Evolutionary conservation across 305 asterid genomes (phyloP), one percentile per base, ranked within the genome.

Genomic region (Euphrasia arctica): DNA sequence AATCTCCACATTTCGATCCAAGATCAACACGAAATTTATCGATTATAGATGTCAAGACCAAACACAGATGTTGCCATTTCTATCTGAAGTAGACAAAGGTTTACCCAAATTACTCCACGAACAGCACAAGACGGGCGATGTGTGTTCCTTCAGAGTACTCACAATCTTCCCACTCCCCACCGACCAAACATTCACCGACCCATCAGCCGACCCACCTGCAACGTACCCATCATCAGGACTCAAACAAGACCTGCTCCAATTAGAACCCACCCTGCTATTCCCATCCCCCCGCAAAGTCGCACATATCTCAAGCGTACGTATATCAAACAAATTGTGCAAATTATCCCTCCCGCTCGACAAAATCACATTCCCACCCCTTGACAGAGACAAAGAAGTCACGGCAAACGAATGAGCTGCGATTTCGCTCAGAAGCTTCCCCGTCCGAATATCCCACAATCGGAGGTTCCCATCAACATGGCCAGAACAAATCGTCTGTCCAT

Each of bases 261-360:
- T 90, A 11, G 95, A 75, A 11, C 96, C 96, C 36, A 85, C 88
- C 69, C 90, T 75, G 57, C 91, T 75, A 57, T 69, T 79, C 12
- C 86, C 95, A 22, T 57, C 82, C 0, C 85, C 88, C 72, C 80
- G 79, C 74, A 92, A 71, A 0, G 88, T 85, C 5, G 91, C 85
- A 66, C 91, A 90, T 29, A 92, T 78, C 75, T 92, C 97, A 13
- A 92, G 87, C 36, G 86, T 87, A 29, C 96, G 83, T 72, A 85
- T 80, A 59, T 92, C 96, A 18, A 92, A 89, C 41, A 92, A 72
- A 66, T 92, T 87, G 66, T 92, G 98, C 77, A 84, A 67, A 67
- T 89, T 90, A 60, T 92, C 98, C 76, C 96, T 90, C 70, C 96
- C 98, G 61, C 98, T 92, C 14, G 98, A 87, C 77, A 92, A 70